Conservation (phyloP, 2,329 filamentous ascomycete species). For the Aspergillus luchuensis region DNA sequence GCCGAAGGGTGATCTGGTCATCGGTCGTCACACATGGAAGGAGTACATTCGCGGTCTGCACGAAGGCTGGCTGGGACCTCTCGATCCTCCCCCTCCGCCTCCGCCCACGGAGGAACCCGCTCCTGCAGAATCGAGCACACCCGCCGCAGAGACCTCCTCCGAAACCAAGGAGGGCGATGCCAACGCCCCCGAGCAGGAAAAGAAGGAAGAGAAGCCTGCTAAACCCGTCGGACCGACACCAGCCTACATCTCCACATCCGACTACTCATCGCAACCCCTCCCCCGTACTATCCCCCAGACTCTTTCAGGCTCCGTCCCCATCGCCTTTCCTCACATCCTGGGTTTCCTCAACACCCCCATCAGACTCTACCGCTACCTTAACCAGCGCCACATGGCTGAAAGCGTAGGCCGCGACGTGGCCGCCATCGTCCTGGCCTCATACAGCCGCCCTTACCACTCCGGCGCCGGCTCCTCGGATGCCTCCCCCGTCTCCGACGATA, state of each 20-base stretch:
- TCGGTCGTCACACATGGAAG: slow-evolving; percentile 94
- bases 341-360: slow-evolving; percentile 89
- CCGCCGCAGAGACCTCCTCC: slow-evolving; percentile 25
- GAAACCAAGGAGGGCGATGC: slow-evolving; percentile 51
- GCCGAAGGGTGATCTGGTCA: slow-evolving; percentile 78
- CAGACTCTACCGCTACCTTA: slow-evolving; percentile 85
- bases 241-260: slow-evolving; percentile 71
- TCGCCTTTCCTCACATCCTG: slow-evolving; percentile 85
- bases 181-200: slow-evolving; percentile 52
- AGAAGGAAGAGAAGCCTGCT: slow-evolving; percentile 51
- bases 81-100: slow-evolving; percentile 53
- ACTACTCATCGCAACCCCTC: slow-evolving; percentile 69
- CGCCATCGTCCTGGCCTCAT: slow-evolving; percentile 69
- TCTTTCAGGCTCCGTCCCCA: slow-evolving; percentile 70
- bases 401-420: slow-evolving; percentile 84
- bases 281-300: slow-evolving; percentile 67
- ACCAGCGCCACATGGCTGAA: slow-evolving; percentile 78
- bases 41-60: slow-evolving; percentile 92
- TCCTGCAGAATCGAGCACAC: slow-evolving; percentile 28
- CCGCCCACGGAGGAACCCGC: slow-evolving; percentile 23
- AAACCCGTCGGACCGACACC: slow-evolving; percentile 62
- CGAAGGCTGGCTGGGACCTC: slow-evolving; percentile 91
- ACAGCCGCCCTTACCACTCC: slow-evolving; percentile 44
- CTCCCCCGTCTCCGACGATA: slow-evolving; percentile 21
- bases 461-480: slow-evolving; percentile 24